Evolutionary conservation across 2,329 filamentous ascomycete genomes (phyloP).

Genomic region (Stenocarpella maydis): DNA sequence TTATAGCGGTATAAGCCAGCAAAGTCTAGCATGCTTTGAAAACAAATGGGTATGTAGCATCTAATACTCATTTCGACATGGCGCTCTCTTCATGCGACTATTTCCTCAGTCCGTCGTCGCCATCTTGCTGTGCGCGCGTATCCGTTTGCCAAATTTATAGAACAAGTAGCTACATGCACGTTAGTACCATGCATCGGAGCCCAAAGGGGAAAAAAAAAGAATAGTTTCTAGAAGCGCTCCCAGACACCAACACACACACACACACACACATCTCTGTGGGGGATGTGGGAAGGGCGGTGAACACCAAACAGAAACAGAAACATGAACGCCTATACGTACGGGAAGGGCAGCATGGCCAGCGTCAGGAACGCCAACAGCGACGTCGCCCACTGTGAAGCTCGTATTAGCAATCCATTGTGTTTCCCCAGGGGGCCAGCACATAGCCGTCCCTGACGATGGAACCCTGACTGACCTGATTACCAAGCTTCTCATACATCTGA

Average conservation of each 20-base stretch:
- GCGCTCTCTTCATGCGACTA: background rate
- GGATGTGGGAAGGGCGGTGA: conserved; percentile 11
- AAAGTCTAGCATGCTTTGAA: background rate
- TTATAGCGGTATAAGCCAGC: background rate
- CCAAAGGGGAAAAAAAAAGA: background rate
- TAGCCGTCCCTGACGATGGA: background rate
- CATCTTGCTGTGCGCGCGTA: conserved; percentile 64
- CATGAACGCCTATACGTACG: conserved; percentile 48
- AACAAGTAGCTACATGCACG: conserved; percentile 50
- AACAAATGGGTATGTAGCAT: conserved; percentile 20
- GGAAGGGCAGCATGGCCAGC: conserved; percentile 69
- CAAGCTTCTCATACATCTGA: conserved; percentile 75
- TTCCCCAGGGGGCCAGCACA: conserved; percentile 5
- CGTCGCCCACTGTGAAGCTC: conserved; percentile 63
- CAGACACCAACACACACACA: background rate
- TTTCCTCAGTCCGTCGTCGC: conserved; percentile 45
- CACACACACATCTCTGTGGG: background rate
- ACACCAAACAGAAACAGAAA: background rate
- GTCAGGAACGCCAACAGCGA: conserved; percentile 69
- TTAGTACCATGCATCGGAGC: conserved; percentile 2
- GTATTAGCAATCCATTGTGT: conserved; percentile 29
- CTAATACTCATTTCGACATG: background rate
- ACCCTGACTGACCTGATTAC: conserved; percentile 56
- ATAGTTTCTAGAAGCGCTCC: conserved; percentile 3
- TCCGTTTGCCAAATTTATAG: conserved; percentile 66